Evolutionary conservation across 2,329 filamentous ascomycete species (phyloP).

Genomic region (Alternaria sp.): DNA sequence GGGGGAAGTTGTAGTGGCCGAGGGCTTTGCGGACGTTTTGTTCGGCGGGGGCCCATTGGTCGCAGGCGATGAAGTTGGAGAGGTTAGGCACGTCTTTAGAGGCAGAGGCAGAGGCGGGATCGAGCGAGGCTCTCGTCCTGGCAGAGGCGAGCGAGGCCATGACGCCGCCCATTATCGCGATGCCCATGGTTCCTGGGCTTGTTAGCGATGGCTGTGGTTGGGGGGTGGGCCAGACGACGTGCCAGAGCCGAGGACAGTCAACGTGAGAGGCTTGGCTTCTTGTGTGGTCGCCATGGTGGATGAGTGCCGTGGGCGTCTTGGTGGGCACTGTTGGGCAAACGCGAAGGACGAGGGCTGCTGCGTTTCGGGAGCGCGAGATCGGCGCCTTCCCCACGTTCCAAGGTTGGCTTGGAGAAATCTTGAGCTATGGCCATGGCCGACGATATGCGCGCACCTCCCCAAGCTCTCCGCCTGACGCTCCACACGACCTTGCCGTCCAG

Average conservation of each 20-base stretch:
- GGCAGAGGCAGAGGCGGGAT: conserved; percentile 47
- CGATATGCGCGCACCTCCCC: conserved; percentile 22
- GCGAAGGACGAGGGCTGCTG: conserved; percentile 12
- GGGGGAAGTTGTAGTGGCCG: conserved; percentile 64
- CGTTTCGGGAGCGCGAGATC: conserved; percentile 16
- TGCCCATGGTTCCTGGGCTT: conserved; percentile 78
- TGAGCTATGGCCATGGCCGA: conserved; percentile 28
- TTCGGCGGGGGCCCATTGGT: conserved; percentile 72
- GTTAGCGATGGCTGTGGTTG: not conserved
- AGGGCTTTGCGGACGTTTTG: conserved; percentile 72
- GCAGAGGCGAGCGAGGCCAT: conserved; percentile 68
- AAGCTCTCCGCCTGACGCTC: conserved; percentile 8
- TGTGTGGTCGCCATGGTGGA: conserved; percentile 39
- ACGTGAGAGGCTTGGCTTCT: conserved; percentile 62
- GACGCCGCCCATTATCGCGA: conserved; percentile 82
- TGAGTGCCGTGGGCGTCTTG: not conserved
- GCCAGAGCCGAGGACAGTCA: conserved; percentile 85
- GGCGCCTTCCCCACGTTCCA: conserved; percentile 15
- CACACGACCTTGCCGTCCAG: not conserved
- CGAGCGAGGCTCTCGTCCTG: conserved; percentile 44
- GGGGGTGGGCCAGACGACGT: conserved; percentile 42
- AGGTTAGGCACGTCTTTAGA: conserved; percentile 57
- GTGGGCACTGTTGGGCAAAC: conserved; percentile 10
- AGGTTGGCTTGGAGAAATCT: conserved; percentile 12
- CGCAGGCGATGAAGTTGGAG: conserved; percentile 79